phyloP scores from a whole-genome alignment of 371 early-diverging fungal species.

The Dichotomocladium elegans region DNA sequence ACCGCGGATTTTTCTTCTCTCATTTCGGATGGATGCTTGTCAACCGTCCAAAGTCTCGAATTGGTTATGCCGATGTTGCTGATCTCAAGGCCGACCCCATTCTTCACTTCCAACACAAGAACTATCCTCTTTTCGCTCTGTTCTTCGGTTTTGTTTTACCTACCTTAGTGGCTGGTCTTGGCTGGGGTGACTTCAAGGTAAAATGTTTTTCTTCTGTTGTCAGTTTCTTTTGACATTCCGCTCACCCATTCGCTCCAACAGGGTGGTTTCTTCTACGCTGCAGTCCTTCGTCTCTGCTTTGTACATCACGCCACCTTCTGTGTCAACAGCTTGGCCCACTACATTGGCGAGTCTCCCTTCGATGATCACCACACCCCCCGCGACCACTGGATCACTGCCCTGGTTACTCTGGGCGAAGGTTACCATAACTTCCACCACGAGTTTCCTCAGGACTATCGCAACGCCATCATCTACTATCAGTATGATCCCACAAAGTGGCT shows the following conservation, averaged over 20 bases:
- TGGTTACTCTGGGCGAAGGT: constrained; percentile 81
- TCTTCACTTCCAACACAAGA: constrained; percentile 80
- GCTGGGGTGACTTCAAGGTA: constrained; percentile 85
- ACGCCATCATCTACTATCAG: constrained; percentile 85
- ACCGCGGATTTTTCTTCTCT: constrained; percentile 81
- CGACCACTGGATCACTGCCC: constrained; percentile 78
- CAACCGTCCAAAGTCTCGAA: constrained; percentile 63
- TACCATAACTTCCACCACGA: constrained; percentile 94
- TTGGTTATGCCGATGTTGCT: constrained; percentile 80
- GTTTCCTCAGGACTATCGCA: constrained; percentile 95
- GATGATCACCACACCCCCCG: constrained; percentile 81
- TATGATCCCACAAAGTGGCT: constrained; percentile 97
- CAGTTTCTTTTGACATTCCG: not conserved
- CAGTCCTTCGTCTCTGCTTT: constrained; percentile 72
- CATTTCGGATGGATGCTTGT: constrained; percentile 93
- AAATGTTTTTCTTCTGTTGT: constrained; percentile 5
- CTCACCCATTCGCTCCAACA: constrained; percentile 9
- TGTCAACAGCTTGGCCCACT: constrained; percentile 87
- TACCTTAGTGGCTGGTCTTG: constrained; percentile 75
- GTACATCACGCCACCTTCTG: constrained; percentile 95
- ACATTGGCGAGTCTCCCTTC: constrained; percentile 75
- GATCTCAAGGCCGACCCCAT: constrained; percentile 80
- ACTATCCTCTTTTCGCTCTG: constrained; percentile 72
- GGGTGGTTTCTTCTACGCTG: constrained; percentile 89
- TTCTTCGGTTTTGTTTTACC: constrained; percentile 76